These are phyloP conservation scores for Tritrichomonas foetus DNA, from an alignment of 208 protist genomes.

Conservation along the genomic window DNA sequence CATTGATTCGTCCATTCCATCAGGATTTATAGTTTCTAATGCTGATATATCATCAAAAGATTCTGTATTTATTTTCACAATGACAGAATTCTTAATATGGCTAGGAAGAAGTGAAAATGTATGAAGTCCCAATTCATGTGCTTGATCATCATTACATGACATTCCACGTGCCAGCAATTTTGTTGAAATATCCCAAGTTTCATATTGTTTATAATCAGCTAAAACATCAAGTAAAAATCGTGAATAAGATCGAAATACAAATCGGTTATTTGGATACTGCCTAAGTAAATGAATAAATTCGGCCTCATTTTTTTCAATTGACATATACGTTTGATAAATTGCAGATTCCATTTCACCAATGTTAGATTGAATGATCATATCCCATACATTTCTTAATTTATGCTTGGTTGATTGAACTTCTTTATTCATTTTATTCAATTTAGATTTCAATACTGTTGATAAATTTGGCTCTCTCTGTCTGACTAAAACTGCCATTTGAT, in stretches of 20 bases:
- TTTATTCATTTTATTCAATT: neutral
- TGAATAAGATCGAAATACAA: neutral
- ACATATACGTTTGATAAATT: neutral
- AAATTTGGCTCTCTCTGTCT: neutral
- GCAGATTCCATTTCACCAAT: neutral
- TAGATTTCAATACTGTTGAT: neutral
- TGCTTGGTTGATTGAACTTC: neutral
- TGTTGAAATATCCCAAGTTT: neutral
- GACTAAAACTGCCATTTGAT: neutral
- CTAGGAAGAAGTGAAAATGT: neutral
- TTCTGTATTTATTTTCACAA: no score
- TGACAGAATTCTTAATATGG: neutral
- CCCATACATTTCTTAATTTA: neutral
- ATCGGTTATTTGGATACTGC: neutral
- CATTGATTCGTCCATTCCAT: neutral
- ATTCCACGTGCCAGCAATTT: neutral
- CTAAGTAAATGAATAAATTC: neutral
- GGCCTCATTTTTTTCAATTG: neutral
- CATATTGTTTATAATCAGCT: neutral
- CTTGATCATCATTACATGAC: neutral
- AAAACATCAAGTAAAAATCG: neutral
- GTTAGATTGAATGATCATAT: neutral
- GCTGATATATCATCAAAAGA: neutral
- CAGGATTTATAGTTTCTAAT: neutral
- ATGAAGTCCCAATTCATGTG: neutral